Conservation (phyloP, 306 rosid genomes). For the Corylus americana region DNA sequence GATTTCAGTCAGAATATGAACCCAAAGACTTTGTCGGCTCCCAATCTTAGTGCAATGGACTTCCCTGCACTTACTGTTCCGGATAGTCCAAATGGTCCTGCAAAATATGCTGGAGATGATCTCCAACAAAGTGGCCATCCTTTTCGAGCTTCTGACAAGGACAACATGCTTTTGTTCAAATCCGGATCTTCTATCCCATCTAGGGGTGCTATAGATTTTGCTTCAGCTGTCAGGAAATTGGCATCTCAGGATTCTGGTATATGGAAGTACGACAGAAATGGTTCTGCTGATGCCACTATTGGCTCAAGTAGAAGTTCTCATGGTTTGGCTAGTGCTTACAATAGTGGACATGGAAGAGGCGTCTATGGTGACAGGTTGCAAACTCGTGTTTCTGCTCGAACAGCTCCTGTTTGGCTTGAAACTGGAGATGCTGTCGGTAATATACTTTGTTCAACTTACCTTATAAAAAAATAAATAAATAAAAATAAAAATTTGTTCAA, state of each 20-base stretch:
- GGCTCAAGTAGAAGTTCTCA: slow-evolving; percentile 86
- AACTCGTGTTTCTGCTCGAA: slow-evolving; percentile 67
- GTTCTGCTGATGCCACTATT: slow-evolving; percentile 65
- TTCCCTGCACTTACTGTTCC: slow-evolving; percentile 76
- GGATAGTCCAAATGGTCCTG: slow-evolving; percentile 52
- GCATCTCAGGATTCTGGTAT: slow-evolving; percentile 88
- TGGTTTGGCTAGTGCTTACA: slow-evolving; percentile 57
- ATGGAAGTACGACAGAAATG: slow-evolving; percentile 83
- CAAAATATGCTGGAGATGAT: slow-evolving; percentile 66
- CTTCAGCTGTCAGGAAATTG: slow-evolving; percentile 92
- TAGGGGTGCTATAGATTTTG: slow-evolving; percentile 79
- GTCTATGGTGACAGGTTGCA: slow-evolving; percentile 64
- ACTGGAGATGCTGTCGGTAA: slow-evolving; percentile 98
- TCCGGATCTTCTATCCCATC: slow-evolving; percentile 66
- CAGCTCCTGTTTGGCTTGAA: slow-evolving; percentile 94
- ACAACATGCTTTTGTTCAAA: slow-evolving; percentile 67
- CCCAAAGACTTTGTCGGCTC: slow-evolving; percentile 68
- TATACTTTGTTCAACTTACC: slow-evolving; percentile 37
- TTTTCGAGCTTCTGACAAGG: slow-evolving; percentile 67
- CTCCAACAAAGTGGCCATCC: slow-evolving; percentile 64
- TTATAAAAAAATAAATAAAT: no score
- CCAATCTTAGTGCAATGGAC: slow-evolving; percentile 79
- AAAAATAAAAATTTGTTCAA: slow-evolving; percentile 22
- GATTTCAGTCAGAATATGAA: slow-evolving; percentile 67
- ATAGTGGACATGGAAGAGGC: slow-evolving; percentile 66